Base-by-base conservation (phyloP, 2,329 filamentous ascomycete genomes). In the Fusarium nelsonii region DNA sequence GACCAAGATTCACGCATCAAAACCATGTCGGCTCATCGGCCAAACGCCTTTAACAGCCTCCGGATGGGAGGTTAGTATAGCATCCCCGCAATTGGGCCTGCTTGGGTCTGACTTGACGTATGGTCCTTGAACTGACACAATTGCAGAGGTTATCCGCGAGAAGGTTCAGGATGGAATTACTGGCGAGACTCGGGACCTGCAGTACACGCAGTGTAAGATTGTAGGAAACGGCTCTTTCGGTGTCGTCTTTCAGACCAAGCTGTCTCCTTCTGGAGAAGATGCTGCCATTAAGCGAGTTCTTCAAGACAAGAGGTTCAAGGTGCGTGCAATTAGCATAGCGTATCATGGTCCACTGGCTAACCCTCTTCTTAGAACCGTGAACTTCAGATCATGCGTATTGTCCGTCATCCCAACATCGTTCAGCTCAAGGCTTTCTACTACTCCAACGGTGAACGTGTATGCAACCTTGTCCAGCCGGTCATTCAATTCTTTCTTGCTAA, bases 301-400 rank as follows among this genome's bases (percentile, higher is more conserved):
- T 62, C 96, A 99, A 79, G 96, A 99, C 87, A 99, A 99, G 87
- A 90, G 96, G 79, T 99, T 99, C 90, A 99, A 99, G 92, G 96
- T 97, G 79, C 32, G 77, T 49, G 40, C 36, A 44, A 44, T 15
- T 34, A 16, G 34, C 39, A 32, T 48, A 56, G 26, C 20, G n/a
- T 14, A 45, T 9, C 20, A 26, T 36, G 28, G 30, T n/a, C 34
- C 40, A 36, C 23, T 33, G 16, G 46, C 70, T 77, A 60, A 77
- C 65, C 26, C n/a, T 18, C 10, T 8, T n/a, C 23, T 37, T 79
- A 99, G 96, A 99, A 99, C 80, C 94, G 96, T 82, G 96, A 99
- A 81, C 88, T 99, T 74, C 96, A 99, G 81, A 99, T 99, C 80
- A 99, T 99, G 96, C 92, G 96, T 78, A 99, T 99, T 78, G 96